Percentiles rank a stretch among this genome's conserved stretches.
Conservation (phyloP, 768 basidiomycete species). For the Pleurotus ostreatus region DNA sequence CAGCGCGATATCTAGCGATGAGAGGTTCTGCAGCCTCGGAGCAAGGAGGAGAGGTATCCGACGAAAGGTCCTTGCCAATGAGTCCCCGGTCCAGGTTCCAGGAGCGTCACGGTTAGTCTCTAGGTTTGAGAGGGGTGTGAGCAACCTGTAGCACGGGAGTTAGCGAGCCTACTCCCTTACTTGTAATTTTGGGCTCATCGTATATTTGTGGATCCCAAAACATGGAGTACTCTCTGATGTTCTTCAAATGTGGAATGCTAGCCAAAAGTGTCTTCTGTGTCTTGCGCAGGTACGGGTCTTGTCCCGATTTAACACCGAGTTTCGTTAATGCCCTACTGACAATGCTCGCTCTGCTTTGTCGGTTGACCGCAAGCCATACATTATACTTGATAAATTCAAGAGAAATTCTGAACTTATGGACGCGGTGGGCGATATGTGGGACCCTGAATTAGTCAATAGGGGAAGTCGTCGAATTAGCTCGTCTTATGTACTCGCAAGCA, state of each 20-base stretch:
- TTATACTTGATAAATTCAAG: neutral
- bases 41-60: neutral
- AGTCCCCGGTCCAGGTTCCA: neutral
- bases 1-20: neutral
- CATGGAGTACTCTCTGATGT: neutral
- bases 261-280: neutral
- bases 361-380: neutral
- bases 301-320: neutral
- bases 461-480: neutral
- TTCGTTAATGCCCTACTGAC: neutral
- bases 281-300: neutral
- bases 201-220: conserved; percentile 1
- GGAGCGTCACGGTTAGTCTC: neutral
- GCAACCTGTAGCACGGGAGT: neutral
- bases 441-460: neutral
- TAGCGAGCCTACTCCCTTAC: neutral
- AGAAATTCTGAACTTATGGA: neutral
- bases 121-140: neutral
- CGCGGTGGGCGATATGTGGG: neutral
- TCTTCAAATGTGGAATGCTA: neutral
- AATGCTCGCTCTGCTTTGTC: neutral
- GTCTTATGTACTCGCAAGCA: no score
- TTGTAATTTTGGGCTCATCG: neutral
- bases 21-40: neutral
- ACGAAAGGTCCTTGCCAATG: neutral